These are phyloP conservation scores for Poteriospumella lacustris DNA, from an alignment of 108 stramenopile species.

Conservation along the genomic window DNA sequence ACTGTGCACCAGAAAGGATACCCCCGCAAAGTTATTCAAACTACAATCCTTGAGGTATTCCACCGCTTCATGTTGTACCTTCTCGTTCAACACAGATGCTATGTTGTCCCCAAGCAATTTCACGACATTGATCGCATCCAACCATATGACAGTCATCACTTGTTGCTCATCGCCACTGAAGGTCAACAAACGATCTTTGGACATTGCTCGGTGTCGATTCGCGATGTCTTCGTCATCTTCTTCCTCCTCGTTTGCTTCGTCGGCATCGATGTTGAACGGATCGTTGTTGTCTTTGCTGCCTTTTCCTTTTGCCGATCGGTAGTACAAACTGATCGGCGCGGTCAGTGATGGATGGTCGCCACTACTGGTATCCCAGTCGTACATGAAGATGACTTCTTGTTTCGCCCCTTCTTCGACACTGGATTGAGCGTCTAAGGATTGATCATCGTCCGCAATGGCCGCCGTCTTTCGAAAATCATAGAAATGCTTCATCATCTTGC, in stretches of 20 bases:
- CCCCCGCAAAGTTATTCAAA: background rate
- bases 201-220: too few species aligned
- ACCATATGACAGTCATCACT: background rate
- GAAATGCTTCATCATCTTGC: background rate
- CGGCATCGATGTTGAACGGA: background rate
- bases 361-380: background rate
- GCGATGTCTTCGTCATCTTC: background rate
- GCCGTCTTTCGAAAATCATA: background rate
- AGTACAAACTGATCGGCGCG: too few species aligned
- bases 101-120: background rate
- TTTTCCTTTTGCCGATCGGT: too few species aligned
- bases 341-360: too few species aligned
- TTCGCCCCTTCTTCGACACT: background rate
- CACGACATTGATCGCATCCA: background rate
- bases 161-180: background rate
- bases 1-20: background rate
- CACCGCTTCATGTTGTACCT: constrained; percentile 22
- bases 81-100: background rate
- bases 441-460: background rate
- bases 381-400: background rate
- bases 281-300: too few species aligned
- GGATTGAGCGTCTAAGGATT: background rate
- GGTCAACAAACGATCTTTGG: too few species aligned
- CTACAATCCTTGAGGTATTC: constrained; percentile 2
- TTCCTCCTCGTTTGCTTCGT: background rate